These are phyloP conservation scores for Tritrichomonas musculus DNA, from an alignment of 208 protist species.

Conservation along the genomic window DNA sequence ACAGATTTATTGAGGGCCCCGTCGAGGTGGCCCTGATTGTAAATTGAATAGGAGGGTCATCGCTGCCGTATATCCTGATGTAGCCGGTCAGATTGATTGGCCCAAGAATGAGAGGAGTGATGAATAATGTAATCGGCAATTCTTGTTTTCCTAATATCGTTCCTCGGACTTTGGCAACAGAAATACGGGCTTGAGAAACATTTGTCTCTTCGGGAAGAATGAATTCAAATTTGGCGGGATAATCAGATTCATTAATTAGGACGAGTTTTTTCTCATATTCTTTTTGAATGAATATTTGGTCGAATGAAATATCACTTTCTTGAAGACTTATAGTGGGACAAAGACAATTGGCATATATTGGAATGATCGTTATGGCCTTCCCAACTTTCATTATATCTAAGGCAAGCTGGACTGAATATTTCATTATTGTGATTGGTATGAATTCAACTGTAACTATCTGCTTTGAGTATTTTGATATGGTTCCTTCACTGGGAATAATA, in stretches of 20 bases:
- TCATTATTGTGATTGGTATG: background rate
- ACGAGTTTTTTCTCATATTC: background rate
- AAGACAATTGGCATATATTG: background rate
- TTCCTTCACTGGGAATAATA: background rate
- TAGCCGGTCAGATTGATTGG: background rate
- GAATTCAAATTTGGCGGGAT: background rate
- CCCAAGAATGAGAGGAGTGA: background rate
- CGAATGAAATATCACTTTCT: background rate
- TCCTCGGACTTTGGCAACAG: background rate
- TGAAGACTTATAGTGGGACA: background rate
- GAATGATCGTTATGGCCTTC: background rate
- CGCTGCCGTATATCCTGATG: background rate
- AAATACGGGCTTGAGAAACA: background rate
- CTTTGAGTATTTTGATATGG: background rate
- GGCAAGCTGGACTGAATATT: background rate
- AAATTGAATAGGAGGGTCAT: background rate
- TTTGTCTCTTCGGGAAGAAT: background rate
- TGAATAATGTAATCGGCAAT: background rate
- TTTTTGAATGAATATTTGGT: background rate
- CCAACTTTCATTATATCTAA: background rate
- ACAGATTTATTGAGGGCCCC: background rate
- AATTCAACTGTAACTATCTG: conserved; percentile 6
- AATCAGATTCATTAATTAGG: background rate
- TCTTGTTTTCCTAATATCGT: background rate
- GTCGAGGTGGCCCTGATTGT: background rate